Evolutionary conservation across 108 stramenopile species (phyloP).

Genomic region (Cyclotella choctawhatcheeana): DNA sequence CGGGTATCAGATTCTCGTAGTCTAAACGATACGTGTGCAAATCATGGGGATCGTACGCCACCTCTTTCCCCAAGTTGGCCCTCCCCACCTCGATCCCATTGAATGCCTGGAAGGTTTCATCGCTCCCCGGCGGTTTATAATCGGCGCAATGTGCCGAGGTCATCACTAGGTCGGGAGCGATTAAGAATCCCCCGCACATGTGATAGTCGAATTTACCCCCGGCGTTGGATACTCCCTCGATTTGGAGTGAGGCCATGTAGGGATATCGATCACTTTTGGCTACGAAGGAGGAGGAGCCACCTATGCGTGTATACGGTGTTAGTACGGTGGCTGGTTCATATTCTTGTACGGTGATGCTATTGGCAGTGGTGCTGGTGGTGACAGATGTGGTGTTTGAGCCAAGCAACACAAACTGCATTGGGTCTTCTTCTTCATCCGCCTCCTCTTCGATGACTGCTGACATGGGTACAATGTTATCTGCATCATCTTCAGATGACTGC

Average conservation of each 20-base stretch:
- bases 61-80: slow-evolving; percentile 28
- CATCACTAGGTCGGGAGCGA: slow-evolving; percentile 59
- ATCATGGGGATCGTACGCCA: slow-evolving; percentile 14
- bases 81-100: slow-evolving; percentile 50
- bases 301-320: slow-evolving; percentile 12
- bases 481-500: neutral
- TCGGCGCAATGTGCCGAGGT: slow-evolving; percentile 62
- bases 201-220: slow-evolving; percentile 35
- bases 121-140: slow-evolving; percentile 28
- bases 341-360: neutral
- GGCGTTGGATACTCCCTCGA: slow-evolving; percentile 32
- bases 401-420: neutral
- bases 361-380: neutral
- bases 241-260: slow-evolving; percentile 55
- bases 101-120: slow-evolving; percentile 34
- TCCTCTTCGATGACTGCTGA: neutral
- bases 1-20: slow-evolving; percentile 49
- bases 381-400: slow-evolving; percentile 2
- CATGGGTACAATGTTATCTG: neutral
- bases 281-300: neutral
- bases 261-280: slow-evolving; percentile 21
- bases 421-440: neutral
- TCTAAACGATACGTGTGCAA: slow-evolving; percentile 24
- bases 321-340: slow-evolving; percentile 16
- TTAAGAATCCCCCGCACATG: slow-evolving; percentile 56